Evolutionary conservation across 148 eudicot genomes (phyloP), one percentile per base, ranked within the genome.

Genomic region (Amaranthus cruentus): DNA sequence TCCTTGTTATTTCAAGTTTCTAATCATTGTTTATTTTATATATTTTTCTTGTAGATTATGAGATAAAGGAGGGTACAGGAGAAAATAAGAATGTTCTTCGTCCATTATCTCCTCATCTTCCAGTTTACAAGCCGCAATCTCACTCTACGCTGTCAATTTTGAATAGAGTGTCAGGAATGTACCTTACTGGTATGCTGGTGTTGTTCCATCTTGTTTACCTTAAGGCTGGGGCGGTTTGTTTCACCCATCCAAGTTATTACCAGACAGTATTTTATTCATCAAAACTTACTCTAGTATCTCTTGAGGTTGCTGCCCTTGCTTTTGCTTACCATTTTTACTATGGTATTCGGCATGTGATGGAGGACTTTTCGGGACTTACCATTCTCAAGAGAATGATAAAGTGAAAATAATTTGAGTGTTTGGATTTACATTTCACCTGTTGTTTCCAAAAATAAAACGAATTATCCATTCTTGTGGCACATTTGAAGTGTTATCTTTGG

Each of bases 21-120:
- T 67, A 4, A 67, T 51, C 1, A 10, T 67, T 67, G 10, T 67
- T 51, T 18, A n/a, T 21, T 67, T 10, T 12, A 6, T 21, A 7
- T 18, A 10, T 49, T 67, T 7, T 49, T 18, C 38, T 18, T 67
- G 70, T 67, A 67, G 70, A 67, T 21, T 9, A 21, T 67, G 69
- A 48, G 54, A 50, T 67, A 5, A 67, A 28, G 18, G 70, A 3
- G 50, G 70, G 9, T 21, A 67, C 50, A 46, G 70, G 70, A 67
- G 56, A 50, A 8, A 50, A 74, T 55, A 72, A 71, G 18, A 73
- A 78, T 68, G 65, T 78, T 73, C 71, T 63, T 50, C 81, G 81
- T 21, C 81, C 81, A 44, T 65, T 78, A 28, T 78, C 81, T 18
- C 81, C 81, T 21, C 77, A 78, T 78, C 81, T 78, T 68, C 76